Evolutionary conservation across 306 rosid genomes (phyloP), one percentile per base, ranked within the genome.

Genomic region (Senna siamea): DNA sequence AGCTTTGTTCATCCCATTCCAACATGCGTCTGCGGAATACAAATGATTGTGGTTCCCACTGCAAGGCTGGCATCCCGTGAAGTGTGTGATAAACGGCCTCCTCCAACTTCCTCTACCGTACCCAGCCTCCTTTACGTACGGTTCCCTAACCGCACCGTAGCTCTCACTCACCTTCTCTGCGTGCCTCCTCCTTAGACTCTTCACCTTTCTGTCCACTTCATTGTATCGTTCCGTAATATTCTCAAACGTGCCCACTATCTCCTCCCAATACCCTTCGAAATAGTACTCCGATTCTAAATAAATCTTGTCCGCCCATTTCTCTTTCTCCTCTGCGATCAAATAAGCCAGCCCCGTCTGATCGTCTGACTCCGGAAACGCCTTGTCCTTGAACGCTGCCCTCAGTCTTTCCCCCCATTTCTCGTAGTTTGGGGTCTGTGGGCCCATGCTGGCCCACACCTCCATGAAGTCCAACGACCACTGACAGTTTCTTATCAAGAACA

Each of bases 41-140:
- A 63, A 83, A 4, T 66, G 70, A 54, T 89, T 91, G 80, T 89
- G 91, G 37, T 58, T 37, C 7, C 98, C 98, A 57, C 93, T 91
- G n/a, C 98, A 93, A 0, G 98, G 98, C 63, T 93, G 98, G 54
- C 98, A 91, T 0, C 98, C 98, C 0, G 98, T 91, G 55, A 93
- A 93, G 50, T 93, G 98, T 9, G 97, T 91, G 2, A 93, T 69
- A 10, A 93, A 91, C 3, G 98, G 98, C 64, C 96, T 74, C 73
- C 92, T 81, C 92, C 84, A 79, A 38, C 89, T 81, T 2, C 87
- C 88, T 22, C 19, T 69, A 0, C 89, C 93, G 7, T 19, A 32
- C 7, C 91, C 93, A 0, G 82, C 85, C 2, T 80, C 89, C 60
- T 57, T 66, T 60, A 89, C 37, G 58, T 70, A 72, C 80, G 66